Evolutionary conservation across 331 rosid genomes (phyloP).

Genomic region (Spiraea crenata): DNA sequence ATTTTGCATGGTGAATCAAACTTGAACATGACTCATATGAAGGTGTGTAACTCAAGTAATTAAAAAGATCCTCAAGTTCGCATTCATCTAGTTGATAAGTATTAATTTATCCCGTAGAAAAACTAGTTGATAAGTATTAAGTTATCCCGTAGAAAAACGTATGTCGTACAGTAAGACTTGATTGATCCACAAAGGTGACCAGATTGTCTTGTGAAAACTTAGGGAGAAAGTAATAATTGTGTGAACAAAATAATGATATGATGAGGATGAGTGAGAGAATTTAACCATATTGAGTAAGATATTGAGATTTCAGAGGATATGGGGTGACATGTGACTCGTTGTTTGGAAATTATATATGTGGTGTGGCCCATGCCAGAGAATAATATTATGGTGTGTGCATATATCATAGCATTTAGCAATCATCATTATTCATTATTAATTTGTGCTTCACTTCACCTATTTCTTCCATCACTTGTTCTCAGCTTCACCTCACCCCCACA

Average conservation of each 20-base stretch:
- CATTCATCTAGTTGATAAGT: too few species aligned
- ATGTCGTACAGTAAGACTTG: too few species aligned
- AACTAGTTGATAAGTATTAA: too few species aligned
- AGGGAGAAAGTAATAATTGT: background rate
- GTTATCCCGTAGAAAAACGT: too few species aligned
- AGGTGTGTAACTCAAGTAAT: too few species aligned
- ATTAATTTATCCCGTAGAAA: too few species aligned
- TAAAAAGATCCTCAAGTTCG: too few species aligned
- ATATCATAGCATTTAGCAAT: constrained; percentile 43
- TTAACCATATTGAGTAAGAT: too few species aligned
- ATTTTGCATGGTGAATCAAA: too few species aligned
- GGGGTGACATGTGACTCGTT: constrained; percentile 56
- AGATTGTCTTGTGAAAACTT: background rate
- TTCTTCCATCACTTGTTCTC: constrained; percentile 17
- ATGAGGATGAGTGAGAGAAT: background rate
- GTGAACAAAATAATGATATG: background rate
- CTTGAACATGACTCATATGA: too few species aligned
- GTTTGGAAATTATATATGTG: constrained; percentile 45
- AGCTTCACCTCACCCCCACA: background rate
- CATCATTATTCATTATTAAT: background rate
- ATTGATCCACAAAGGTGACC: too few species aligned
- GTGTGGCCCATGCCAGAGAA: constrained; percentile 65
- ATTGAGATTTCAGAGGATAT: constrained; percentile 20
- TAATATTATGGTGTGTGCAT: constrained; percentile 23
- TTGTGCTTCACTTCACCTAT: constrained; percentile 23